phyloP scores from a whole-genome alignment of 2,329 filamentous ascomycete species.

The Malbranchea cinnamomea region DNA sequence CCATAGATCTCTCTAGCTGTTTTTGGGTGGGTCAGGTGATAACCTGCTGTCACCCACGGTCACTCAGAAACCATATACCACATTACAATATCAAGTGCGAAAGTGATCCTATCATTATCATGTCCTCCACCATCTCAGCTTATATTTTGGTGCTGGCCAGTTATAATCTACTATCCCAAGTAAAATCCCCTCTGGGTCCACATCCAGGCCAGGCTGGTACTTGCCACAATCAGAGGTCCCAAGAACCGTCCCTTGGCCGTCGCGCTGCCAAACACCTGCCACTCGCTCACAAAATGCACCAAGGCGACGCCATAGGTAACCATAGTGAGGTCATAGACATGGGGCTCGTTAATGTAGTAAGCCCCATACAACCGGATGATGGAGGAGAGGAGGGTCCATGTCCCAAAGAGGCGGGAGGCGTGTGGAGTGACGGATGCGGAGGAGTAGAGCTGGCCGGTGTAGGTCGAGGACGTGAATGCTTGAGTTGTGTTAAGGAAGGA shows the following conservation, averaged over 20 bases:
- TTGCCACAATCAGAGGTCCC: slow-evolving; percentile 44
- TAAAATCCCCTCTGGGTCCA: slow-evolving; percentile 36
- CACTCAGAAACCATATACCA: no score
- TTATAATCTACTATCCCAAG: slow-evolving; percentile 13
- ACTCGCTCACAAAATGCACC: slow-evolving; percentile 66
- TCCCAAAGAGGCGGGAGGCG: slow-evolving; percentile 66
- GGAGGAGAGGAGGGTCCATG: slow-evolving; percentile 68
- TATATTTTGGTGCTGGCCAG: background rate
- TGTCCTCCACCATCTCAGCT: background rate
- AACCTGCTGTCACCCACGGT: no score
- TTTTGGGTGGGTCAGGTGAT: no score
- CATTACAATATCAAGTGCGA: no score
- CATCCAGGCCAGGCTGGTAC: slow-evolving; percentile 46
- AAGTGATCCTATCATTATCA: no score
- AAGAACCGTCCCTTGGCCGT: slow-evolving; percentile 45
- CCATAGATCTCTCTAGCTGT: no score
- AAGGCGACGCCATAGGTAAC: slow-evolving; percentile 71
- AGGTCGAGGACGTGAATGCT: slow-evolving; percentile 64
- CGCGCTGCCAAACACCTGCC: slow-evolving; percentile 63
- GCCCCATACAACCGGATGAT: slow-evolving; percentile 70
- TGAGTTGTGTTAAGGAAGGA: slow-evolving; percentile 77
- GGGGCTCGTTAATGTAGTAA: slow-evolving; percentile 59
- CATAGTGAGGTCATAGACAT: slow-evolving; percentile 64
- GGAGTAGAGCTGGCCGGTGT: slow-evolving; percentile 70
- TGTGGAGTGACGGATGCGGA: slow-evolving; percentile 52